Percentiles rank a stretch among this genome's conserved stretches.
phyloP scores from a whole-genome alignment of 352 stramenopile species.

The Phytophthora megakarya region DNA sequence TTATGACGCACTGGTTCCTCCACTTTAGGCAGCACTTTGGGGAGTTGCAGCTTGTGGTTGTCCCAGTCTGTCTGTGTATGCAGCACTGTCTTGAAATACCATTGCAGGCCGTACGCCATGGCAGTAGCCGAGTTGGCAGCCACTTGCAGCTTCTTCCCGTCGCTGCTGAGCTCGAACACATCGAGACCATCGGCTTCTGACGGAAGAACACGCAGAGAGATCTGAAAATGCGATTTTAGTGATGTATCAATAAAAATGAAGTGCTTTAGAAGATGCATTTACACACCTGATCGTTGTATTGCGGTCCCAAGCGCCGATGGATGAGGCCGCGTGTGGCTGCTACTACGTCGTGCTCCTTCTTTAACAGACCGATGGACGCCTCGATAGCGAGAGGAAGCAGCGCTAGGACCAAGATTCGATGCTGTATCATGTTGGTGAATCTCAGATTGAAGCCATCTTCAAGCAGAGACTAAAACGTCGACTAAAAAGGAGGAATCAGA shows the following conservation, averaged over 20 bases:
- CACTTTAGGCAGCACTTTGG: constrained; percentile 52
- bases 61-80: constrained; percentile 85
- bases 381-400: constrained; percentile 27
- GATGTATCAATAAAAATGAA: constrained; percentile 11
- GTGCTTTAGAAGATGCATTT: too few species aligned
- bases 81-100: constrained; percentile 76
- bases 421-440: constrained; percentile 23
- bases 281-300: constrained; percentile 69
- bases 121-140: constrained; percentile 58
- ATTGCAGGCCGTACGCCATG: constrained; percentile 75
- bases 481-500: neutral
- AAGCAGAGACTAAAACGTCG: neutral
- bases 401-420: constrained; percentile 5
- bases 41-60: constrained; percentile 72
- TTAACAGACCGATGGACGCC: constrained; percentile 23
- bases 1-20: constrained; percentile 45
- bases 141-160: constrained; percentile 58
- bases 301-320: constrained; percentile 48
- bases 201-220: constrained; percentile 54
- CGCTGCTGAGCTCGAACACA: constrained; percentile 61
- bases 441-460: constrained; percentile 15
- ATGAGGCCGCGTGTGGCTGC: constrained; percentile 61
- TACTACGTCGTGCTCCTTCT: constrained; percentile 50
- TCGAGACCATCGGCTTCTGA: constrained; percentile 52
- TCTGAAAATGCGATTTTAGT: too few species aligned